Evolutionary conservation across 208 protist species (phyloP).

Genomic region (Tritrichomonas foetus): DNA sequence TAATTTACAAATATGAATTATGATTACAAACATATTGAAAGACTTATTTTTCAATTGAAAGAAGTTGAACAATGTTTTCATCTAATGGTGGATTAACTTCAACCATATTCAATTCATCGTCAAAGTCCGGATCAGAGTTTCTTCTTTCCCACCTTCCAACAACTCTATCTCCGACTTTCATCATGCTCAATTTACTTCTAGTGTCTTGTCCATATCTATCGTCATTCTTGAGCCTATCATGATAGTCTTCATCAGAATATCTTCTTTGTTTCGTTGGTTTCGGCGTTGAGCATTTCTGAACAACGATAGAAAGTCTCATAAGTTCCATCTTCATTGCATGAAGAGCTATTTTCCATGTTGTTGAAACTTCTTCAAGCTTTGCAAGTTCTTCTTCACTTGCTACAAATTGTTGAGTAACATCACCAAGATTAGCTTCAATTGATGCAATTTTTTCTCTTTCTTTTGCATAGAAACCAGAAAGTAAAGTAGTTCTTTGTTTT

Average conservation of each 20-base stretch:
- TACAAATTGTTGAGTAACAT: background rate
- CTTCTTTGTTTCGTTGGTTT: background rate
- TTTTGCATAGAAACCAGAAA: background rate
- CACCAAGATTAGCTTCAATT: background rate
- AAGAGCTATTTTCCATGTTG: background rate
- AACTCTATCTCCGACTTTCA: background rate
- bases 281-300: background rate
- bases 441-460: background rate
- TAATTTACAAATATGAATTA: no score
- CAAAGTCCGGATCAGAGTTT: constrained; percentile 17
- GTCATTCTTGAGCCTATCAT: constrained; percentile 1
- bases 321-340: constrained; percentile 32
- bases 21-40: no score
- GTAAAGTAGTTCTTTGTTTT: background rate
- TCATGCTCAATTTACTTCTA: background rate
- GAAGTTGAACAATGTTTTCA: background rate
- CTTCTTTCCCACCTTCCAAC: constrained; percentile 23
- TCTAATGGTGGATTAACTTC: background rate
- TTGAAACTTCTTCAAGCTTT: background rate
- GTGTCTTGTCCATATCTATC: background rate
- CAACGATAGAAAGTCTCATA: background rate
- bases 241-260: background rate
- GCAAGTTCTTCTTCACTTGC: background rate
- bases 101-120: background rate
- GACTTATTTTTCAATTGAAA: background rate